A percentile compares a stretch with the other conserved stretches of the same genome.
Conservation (phyloP, 2,329 filamentous ascomycete species). For the Aspergillus persii region DNA sequence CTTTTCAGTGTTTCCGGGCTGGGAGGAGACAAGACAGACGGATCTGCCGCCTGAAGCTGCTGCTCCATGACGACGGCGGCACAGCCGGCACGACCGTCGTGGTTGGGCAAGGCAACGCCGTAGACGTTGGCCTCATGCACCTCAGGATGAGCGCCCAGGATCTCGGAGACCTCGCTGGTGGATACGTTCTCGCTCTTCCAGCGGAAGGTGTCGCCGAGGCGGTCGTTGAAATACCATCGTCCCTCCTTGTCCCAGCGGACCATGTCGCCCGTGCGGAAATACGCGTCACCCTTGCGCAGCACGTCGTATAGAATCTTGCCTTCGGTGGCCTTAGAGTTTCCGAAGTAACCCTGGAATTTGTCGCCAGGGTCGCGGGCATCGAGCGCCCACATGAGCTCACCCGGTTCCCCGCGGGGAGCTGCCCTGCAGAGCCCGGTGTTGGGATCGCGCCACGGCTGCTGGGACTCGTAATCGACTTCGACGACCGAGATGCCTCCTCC, state of each 20-base stretch:
- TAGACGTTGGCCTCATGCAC: conserved; percentile 83
- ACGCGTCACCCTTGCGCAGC: conserved; percentile 72
- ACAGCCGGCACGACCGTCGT: conserved; percentile 82
- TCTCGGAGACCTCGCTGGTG: conserved; percentile 76
- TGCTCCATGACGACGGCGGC: conserved; percentile 65
- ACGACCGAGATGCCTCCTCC: conserved; percentile 58
- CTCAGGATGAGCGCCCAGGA: conserved; percentile 63
- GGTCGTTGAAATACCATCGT: conserved; percentile 73
- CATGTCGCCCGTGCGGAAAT: conserved; percentile 82
- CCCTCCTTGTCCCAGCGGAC: conserved; percentile 70
- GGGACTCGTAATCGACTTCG: conserved; percentile 68
- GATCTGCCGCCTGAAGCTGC: conserved; percentile 26
- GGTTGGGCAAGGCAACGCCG: conserved; percentile 72
- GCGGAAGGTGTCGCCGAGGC: conserved; percentile 54
- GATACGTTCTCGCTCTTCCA: conserved; percentile 78
- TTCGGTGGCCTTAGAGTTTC: conserved; percentile 67
- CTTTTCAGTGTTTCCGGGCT: conserved; percentile 51
- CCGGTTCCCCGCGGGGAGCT: conserved; percentile 60
- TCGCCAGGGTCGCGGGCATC: conserved; percentile 61
- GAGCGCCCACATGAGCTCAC: conserved; percentile 73
- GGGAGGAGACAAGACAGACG: conserved; percentile 26
- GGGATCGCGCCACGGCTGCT: conserved; percentile 65
- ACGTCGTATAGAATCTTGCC: conserved; percentile 74
- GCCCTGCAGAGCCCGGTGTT: conserved; percentile 66
- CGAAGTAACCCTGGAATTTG: conserved; percentile 79